These are phyloP conservation scores for Fusarium acutatum DNA, from an alignment of 2,329 filamentous ascomycete species.

Conservation along the genomic window DNA sequence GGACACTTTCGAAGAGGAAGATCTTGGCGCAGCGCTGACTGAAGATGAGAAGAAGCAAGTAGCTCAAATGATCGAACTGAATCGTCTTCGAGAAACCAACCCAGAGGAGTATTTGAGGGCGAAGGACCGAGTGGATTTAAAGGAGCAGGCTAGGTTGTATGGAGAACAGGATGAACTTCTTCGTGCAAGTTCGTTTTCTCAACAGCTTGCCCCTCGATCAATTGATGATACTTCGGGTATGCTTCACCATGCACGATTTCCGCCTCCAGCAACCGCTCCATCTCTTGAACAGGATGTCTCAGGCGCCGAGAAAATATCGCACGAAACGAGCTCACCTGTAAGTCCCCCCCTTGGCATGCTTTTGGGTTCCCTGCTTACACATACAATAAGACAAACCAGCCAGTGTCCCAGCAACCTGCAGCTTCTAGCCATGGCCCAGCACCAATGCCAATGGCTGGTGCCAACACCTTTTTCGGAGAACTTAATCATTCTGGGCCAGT, in stretches of 20 bases:
- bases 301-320: background rate
- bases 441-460: slow-evolving; percentile 47
- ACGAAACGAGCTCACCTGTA: background rate
- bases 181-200: background rate
- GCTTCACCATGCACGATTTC: background rate
- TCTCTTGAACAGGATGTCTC: background rate
- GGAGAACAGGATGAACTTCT: background rate
- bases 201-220: slow-evolving; percentile 4
- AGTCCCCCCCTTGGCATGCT: background rate
- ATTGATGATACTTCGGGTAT: slow-evolving; percentile 27
- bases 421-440: slow-evolving; percentile 8
- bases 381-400: background rate
- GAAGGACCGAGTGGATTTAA: slow-evolving; percentile 10
- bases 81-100: slow-evolving; percentile 45
- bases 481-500: background rate
- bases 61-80: slow-evolving; percentile 49
- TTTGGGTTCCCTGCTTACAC: background rate
- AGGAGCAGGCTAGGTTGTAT: slow-evolving; percentile 10
- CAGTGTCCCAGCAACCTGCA: slow-evolving; percentile 1
- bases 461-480: slow-evolving; percentile 50
- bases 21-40: slow-evolving; percentile 63
- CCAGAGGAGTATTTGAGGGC: slow-evolving; percentile 44
- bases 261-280: background rate
- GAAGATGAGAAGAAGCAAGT: slow-evolving; percentile 68
- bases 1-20: slow-evolving; percentile 77